Evolutionary conservation across 2,329 filamentous ascomycete species (phyloP).

Genomic region (Cephalotrichum gorgonifer): DNA sequence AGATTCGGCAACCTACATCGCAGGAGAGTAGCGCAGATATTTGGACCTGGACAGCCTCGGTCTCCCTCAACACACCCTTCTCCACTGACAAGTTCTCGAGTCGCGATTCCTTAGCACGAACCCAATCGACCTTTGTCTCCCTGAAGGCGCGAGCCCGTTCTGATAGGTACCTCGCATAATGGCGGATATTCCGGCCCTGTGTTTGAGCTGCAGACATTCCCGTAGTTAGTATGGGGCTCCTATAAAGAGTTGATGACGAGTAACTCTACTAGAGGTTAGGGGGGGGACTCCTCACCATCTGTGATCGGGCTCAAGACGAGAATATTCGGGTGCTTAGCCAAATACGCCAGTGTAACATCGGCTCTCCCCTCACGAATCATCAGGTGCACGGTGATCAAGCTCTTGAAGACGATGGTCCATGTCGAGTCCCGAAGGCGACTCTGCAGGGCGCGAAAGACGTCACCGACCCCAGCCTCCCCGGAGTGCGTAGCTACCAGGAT

Average conservation of each 20-base stretch:
- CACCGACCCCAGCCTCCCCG: slow-evolving; percentile 86
- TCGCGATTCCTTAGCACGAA: slow-evolving; percentile 69
- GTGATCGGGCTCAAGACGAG: slow-evolving; percentile 86
- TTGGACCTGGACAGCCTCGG: slow-evolving; percentile 81
- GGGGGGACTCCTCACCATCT: slow-evolving; percentile 56
- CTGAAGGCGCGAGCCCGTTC: slow-evolving; percentile 74
- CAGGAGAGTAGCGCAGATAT: slow-evolving; percentile 79
- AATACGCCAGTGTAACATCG: slow-evolving; percentile 76
- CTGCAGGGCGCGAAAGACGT: slow-evolving; percentile 89
- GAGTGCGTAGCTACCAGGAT: slow-evolving; percentile 92
- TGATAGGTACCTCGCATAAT: slow-evolving; percentile 80
- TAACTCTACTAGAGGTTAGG: too few species aligned
- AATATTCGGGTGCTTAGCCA: slow-evolving; percentile 72
- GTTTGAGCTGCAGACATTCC: slow-evolving; percentile 62
- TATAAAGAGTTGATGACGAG: background rate
- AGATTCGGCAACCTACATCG: slow-evolving; percentile 53
- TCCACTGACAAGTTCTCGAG: slow-evolving; percentile 81
- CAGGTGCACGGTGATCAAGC: slow-evolving; percentile 86
- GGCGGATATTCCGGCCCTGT: slow-evolving; percentile 87
- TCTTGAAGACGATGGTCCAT: slow-evolving; percentile 99
- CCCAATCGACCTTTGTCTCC: slow-evolving; percentile 82
- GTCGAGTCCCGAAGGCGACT: slow-evolving; percentile 86
- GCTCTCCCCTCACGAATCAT: slow-evolving; percentile 95
- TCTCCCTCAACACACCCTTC: slow-evolving; percentile 85
- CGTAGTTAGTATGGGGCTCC: background rate